Evolutionary conservation across 768 basidiomycete genomes (phyloP).

Genomic region (Leccinum variicolor): DNA sequence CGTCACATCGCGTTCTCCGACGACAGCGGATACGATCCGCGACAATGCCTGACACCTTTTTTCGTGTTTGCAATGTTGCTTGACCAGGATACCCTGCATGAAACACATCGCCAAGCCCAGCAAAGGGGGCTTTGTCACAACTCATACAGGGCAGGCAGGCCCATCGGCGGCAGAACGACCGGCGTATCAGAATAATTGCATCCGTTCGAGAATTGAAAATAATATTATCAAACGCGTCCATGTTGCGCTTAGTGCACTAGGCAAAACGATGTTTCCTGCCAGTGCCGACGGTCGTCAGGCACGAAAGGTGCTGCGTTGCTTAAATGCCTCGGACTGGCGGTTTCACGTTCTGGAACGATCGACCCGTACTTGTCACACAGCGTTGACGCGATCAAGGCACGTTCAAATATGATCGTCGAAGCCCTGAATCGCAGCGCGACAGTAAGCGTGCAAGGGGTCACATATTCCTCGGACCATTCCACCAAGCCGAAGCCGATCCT

Average conservation of each 20-base stretch:
- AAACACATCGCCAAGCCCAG: not conserved
- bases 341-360: not conserved
- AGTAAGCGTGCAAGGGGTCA: not conserved
- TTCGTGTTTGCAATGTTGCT: not conserved
- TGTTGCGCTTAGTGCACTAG: not conserved
- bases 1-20: not conserved
- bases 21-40: not conserved
- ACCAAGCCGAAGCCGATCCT: not conserved
- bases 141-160: not conserved
- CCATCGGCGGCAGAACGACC: not conserved
- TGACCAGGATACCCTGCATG: not conserved
- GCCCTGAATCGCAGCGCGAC: not conserved
- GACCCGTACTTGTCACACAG: not conserved
- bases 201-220: not conserved
- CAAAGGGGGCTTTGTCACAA: not conserved
- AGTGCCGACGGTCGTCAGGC: not conserved
- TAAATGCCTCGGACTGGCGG: not conserved
- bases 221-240: not conserved
- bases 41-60: not conserved
- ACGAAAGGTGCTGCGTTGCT: not conserved
- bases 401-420: not conserved
- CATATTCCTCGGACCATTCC: not conserved
- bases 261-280: not conserved
- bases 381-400: not conserved
- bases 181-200: not conserved